Base-by-base conservation (phyloP, 257 asterid species). In the Solanum arcanum region DNA sequence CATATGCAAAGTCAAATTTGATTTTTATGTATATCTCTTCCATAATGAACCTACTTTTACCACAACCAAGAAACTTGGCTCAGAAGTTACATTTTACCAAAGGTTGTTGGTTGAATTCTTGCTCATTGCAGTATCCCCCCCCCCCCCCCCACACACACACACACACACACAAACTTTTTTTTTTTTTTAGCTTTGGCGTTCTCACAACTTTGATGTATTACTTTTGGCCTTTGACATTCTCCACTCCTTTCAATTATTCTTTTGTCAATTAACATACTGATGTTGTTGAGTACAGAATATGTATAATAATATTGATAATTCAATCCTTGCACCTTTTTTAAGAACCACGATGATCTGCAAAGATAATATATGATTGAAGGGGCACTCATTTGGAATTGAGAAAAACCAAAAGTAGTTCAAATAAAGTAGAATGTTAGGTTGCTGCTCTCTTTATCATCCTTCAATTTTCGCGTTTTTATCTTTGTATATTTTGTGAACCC, bases 71-170 rank as follows among this genome's bases (percentile, higher is more conserved):
- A 60, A 60, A 60, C 29, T 60, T 60, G 29, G 68, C 14, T 60
- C 13, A 60, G 68, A 27, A 6, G 23, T 60, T 23, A 60, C 23
- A 60, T 60, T 60, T 60, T 60, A 60, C 68, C 68, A 4, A 60
- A 60, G 66, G 68, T 60, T 60, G 68, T 60, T 60, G 29, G 68
- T 60, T 21, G 27, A 21, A 11, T 60, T 52, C 60, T 52, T 52
- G 60, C 23, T 52, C 20, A 52, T 52, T 16, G 23, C 23, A 52
- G 23, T 52, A 21, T 14, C 1, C 10, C 1, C 3, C 7, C 9
- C 3, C 60, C 8, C 21, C 6, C 1, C 3, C 21, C 0, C 1
- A 0, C 39, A 5, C 39, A 5, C 37, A 3, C 39, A 35, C 39
- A 35, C 39, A 35, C 6, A 31, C 31, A 29, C 31, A 29, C 31